Percentiles rank a stretch among this genome's conserved stretches.
Conservation (phyloP, 148 eudicot species). For the Hydrangea macrophylla region DNA sequence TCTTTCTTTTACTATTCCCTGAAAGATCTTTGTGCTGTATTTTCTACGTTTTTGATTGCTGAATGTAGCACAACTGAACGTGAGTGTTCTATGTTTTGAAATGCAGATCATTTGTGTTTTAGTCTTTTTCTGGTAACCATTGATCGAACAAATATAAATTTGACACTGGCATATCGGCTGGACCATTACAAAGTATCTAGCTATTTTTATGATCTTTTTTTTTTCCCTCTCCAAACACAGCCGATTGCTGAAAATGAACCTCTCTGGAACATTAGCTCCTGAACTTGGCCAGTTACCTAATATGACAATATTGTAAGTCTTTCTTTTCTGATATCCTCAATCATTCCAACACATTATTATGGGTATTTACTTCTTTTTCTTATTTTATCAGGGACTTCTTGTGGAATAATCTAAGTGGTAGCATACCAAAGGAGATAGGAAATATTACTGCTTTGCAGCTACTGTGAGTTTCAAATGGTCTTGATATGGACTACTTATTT, state of each 20-base stretch:
- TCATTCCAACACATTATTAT: too few relatives aligned
- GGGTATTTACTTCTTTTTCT: not conserved
- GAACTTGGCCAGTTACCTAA: conserved; percentile 31
- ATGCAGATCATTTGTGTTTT: too few relatives aligned
- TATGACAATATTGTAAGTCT: conserved; percentile 36
- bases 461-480: conserved; percentile 29
- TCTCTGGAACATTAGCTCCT: conserved; percentile 36
- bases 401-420: conserved; percentile 46
- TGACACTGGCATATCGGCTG: too few relatives aligned
- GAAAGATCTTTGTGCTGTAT: too few relatives aligned
- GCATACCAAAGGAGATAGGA: conserved; percentile 47
- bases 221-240: conserved; percentile 15
- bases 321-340: too few relatives aligned
- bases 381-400: conserved; percentile 42
- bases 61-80: too few relatives aligned
- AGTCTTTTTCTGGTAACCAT: too few relatives aligned
- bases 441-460: conserved; percentile 39
- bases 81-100: too few relatives aligned
- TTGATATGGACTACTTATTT: not conserved
- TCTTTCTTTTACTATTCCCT: too few relatives aligned
- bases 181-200: not conserved
- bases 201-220: not conserved
- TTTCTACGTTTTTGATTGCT: too few relatives aligned
- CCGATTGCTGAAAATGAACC: conserved; percentile 34
- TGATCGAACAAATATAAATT: too few relatives aligned